Conservation (phyloP, 164 flowering plant genomes). For the Houttuynia cordata region DNA sequence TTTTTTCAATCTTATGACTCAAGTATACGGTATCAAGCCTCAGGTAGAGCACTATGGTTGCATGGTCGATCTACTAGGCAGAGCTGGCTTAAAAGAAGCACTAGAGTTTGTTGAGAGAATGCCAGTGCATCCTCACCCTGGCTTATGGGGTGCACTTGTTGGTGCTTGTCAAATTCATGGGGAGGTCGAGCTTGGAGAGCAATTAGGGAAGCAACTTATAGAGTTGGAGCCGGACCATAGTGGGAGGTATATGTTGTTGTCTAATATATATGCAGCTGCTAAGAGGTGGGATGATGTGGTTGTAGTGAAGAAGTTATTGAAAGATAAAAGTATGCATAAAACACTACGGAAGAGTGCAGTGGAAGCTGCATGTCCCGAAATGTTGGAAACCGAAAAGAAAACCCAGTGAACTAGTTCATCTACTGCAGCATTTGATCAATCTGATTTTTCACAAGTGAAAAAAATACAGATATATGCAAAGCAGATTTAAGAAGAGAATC, state of each 20-base stretch:
- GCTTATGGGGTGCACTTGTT: slow-evolving; percentile 19
- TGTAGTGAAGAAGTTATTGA: slow-evolving; percentile 7
- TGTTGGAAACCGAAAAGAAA: no score
- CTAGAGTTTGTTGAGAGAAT: slow-evolving; percentile 8
- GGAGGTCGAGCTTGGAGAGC: slow-evolving; percentile 12
- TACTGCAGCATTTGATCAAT: no score
- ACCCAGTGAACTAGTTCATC: no score
- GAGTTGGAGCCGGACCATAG: slow-evolving; percentile 11
- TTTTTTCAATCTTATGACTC: slow-evolving; percentile 10
- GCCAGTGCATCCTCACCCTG: slow-evolving; percentile 11
- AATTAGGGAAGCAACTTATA: slow-evolving; percentile 6
- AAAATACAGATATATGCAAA: no score
- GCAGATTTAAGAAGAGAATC: no score
- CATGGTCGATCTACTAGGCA: slow-evolving; percentile 21
- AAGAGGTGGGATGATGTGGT: slow-evolving; percentile 18
- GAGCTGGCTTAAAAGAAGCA: slow-evolving; percentile 20
- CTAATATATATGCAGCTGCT: slow-evolving; percentile 15
- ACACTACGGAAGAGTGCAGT: slow-evolving; percentile 19
- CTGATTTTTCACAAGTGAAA: no score
- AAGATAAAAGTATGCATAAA: slow-evolving; percentile 9
- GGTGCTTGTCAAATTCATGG: slow-evolving; percentile 13
- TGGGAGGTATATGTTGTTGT: slow-evolving; percentile 14
- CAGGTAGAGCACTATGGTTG: slow-evolving; percentile 19
- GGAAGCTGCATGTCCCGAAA: background rate
- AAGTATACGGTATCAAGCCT: slow-evolving; percentile 2